Evolutionary conservation across 345 rosid species (phyloP).

Genomic region (Camelina sativa): DNA sequence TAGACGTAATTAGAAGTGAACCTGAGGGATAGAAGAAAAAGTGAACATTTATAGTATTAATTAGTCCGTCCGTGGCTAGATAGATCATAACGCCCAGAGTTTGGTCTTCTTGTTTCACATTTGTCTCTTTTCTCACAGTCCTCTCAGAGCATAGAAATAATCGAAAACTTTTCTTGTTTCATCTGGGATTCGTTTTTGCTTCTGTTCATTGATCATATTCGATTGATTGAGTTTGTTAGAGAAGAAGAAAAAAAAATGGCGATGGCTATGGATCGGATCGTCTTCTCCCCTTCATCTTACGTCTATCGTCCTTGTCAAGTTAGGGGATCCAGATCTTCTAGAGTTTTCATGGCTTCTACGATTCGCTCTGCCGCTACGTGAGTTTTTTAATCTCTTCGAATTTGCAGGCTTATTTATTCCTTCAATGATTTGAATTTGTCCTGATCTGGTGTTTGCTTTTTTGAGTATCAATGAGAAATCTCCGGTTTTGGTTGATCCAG

Average conservation of each 20-base stretch:
- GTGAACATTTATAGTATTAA: neutral
- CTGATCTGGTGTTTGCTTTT: slow-evolving; percentile 21
- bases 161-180: neutral
- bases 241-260: slow-evolving; percentile 48
- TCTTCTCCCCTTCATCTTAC: slow-evolving; percentile 40
- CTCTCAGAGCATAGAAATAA: slow-evolving; percentile 31
- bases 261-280: slow-evolving; percentile 47
- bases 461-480: slow-evolving; percentile 26
- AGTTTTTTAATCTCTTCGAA: slow-evolving; percentile 21
- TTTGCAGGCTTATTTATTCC: neutral
- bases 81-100: slow-evolving; percentile 31
- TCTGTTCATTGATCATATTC: neutral
- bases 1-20: slow-evolving; percentile 3
- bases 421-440: slow-evolving; percentile 3
- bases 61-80: neutral
- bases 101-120: neutral
- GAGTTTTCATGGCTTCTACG: slow-evolving; percentile 60
- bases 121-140: slow-evolving; percentile 13
- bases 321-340: slow-evolving; percentile 46
- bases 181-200: neutral
- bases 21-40: slow-evolving; percentile 16
- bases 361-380: slow-evolving; percentile 50
- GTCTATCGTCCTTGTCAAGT: slow-evolving; percentile 39
- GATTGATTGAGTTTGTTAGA: neutral
- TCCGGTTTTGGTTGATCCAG: slow-evolving; percentile 10